Conservation (phyloP, 768 basidiomycete genomes). For the Termitomyces sp. region DNA sequence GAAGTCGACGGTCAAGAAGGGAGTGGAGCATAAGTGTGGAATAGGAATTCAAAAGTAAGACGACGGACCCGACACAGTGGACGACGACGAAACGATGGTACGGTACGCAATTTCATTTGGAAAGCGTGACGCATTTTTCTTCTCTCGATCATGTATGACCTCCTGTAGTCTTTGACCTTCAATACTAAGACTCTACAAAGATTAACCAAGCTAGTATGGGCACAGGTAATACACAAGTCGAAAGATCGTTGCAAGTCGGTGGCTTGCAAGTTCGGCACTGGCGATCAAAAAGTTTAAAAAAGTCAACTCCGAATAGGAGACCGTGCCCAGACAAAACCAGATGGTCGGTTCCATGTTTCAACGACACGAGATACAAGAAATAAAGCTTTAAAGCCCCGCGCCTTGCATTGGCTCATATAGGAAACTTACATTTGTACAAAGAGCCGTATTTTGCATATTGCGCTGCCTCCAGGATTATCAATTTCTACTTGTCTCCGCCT, state of each 20-base stretch:
- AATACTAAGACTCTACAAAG: background rate
- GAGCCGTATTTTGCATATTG: too few relatives aligned
- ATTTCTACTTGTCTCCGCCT: too few relatives aligned
- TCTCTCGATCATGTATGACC: background rate
- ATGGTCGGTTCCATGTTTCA: background rate
- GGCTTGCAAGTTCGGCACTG: too few relatives aligned
- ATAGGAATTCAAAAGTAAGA: conserved; percentile 13
- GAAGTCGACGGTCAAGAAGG: background rate
- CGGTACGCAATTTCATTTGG: conserved; percentile 26
- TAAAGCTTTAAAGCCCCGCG: background rate
- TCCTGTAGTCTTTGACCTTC: background rate
- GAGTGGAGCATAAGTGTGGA: conserved; percentile 20
- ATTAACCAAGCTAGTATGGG: background rate
- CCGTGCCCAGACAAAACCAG: background rate
- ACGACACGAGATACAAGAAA: background rate
- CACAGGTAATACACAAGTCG: background rate
- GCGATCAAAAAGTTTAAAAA: background rate
- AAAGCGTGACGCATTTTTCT: conserved; percentile 12
- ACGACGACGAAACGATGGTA: conserved; percentile 32
- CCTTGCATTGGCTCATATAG: too few relatives aligned
- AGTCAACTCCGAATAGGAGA: background rate
- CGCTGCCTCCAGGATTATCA: too few relatives aligned
- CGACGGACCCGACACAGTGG: conserved; percentile 34
- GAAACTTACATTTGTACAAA: background rate
- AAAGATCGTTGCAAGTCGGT: too few relatives aligned